These are phyloP conservation scores for Acrodontium crateriforme DNA, from an alignment of 2,329 filamentous ascomycete genomes.

Conservation along the genomic window DNA sequence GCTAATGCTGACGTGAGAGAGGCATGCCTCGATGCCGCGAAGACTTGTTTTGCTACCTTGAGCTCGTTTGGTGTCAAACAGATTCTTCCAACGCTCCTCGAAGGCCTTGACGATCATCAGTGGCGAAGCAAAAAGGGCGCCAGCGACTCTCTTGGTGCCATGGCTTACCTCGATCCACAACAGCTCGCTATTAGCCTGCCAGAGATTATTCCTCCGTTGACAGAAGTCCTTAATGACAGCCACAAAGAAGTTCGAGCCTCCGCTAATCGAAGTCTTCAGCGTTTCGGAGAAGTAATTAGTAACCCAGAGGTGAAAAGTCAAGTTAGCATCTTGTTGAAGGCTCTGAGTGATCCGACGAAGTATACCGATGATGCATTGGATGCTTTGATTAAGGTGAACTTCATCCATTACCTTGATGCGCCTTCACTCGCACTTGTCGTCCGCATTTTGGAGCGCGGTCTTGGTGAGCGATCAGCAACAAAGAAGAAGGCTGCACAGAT, in stretches of 20 bases:
- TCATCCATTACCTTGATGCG: conserved; percentile 95
- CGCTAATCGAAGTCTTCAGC: conserved; percentile 90
- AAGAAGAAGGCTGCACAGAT: conserved; percentile 96
- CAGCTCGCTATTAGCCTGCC: conserved; percentile 85
- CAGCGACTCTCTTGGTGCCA: conserved; percentile 89
- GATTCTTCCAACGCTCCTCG: conserved; percentile 78
- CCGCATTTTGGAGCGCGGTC: conserved; percentile 83
- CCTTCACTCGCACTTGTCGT: conserved; percentile 90
- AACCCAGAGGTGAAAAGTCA: conserved; percentile 94
- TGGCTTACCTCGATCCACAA: conserved; percentile 95
- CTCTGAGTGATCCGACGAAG: conserved; percentile 91
- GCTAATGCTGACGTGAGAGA: conserved; percentile 78
- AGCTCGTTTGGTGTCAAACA: conserved; percentile 95
- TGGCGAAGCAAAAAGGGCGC: conserved; percentile 99
- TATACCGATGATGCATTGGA: conserved; percentile 93
- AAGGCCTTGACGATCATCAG: conserved; percentile 85
- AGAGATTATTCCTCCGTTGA: conserved; percentile 92
- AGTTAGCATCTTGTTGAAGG: conserved; percentile 84
- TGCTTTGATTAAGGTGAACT: conserved; percentile 91
- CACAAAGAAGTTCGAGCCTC: conserved; percentile 91
- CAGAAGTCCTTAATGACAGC: conserved; percentile 86
- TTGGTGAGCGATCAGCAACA: conserved; percentile 81
- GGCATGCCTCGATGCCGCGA: conserved; percentile 81
- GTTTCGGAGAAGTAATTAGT: conserved; percentile 95
- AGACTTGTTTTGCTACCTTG: conserved; percentile 82